These are phyloP conservation scores for Pyrenopolyporus hunteri DNA, from an alignment of 495 filamentous ascomycete genomes.

Conservation along the genomic window DNA sequence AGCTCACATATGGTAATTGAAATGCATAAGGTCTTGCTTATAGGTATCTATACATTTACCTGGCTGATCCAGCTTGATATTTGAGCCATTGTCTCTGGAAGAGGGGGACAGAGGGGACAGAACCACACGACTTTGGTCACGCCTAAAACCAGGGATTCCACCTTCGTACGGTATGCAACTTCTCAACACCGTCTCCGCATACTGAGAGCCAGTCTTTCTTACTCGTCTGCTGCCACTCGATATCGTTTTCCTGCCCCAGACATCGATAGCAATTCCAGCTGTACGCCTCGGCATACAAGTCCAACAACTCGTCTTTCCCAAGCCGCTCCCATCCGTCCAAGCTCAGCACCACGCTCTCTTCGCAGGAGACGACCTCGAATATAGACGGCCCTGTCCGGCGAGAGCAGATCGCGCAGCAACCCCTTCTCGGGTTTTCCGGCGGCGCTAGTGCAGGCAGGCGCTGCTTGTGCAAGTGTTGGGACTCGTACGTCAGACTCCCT, in stretches of 20 bases:
- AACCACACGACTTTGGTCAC: neutral
- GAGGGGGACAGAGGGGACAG: too few relatives aligned
- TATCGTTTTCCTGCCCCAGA: conserved; percentile 26
- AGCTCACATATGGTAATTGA: too few relatives aligned
- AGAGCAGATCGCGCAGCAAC: conserved; percentile 29
- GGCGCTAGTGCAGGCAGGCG: conserved; percentile 5
- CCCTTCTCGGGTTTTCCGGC: conserved; percentile 5
- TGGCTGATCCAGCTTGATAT: too few relatives aligned
- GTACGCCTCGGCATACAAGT: conserved; percentile 33
- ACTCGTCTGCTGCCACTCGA: conserved; percentile 27
- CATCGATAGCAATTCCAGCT: conserved; percentile 32
- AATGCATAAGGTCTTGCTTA: too few relatives aligned
- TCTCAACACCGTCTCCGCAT: conserved; percentile 19
- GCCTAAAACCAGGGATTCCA: conserved; percentile 31
- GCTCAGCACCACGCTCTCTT: conserved; percentile 34
- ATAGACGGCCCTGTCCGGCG: conserved; percentile 29
- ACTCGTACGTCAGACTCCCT: conserved; percentile 25
- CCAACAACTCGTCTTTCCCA: conserved; percentile 19
- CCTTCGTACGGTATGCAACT: conserved; percentile 21
- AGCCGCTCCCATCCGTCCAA: conserved; percentile 27
- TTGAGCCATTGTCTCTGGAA: too few relatives aligned
- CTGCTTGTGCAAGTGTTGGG: conserved; percentile 30
- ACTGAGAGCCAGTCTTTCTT: conserved; percentile 36
- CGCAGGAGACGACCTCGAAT: conserved; percentile 32
- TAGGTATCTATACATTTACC: too few relatives aligned